Percentiles rank a stretch among this genome's conserved stretches.
These are phyloP conservation scores for Leptosphaerulina australis DNA, from an alignment of 2,329 filamentous ascomycete species.

Conservation along the genomic window DNA sequence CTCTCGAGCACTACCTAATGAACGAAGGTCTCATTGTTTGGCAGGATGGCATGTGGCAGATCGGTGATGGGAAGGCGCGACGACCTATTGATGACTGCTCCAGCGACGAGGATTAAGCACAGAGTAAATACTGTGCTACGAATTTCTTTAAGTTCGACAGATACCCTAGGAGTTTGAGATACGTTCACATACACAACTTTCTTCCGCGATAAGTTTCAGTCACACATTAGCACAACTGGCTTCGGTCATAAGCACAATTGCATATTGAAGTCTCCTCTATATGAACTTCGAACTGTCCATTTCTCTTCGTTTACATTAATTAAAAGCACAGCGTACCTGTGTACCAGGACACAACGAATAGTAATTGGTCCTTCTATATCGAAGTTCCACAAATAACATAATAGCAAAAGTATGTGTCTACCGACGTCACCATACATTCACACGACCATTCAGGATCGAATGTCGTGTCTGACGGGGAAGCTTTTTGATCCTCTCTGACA, in stretches of 20 bases:
- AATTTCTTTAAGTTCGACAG: neutral
- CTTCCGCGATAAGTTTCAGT: neutral
- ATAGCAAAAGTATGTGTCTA: too few species aligned
- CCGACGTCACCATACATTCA: neutral
- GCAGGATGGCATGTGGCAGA: conserved; percentile 38
- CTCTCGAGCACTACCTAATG: conserved; percentile 49
- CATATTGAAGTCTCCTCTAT: too few species aligned
- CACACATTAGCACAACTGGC: neutral
- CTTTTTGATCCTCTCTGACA: neutral
- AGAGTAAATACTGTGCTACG: neutral
- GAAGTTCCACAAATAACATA: neutral
- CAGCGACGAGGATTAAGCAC: conserved; percentile 2
- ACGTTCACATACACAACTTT: neutral
- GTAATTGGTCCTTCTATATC: neutral
- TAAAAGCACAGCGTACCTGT: too few species aligned
- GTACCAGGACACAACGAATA: too few species aligned
- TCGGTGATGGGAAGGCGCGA: conserved; percentile 42
- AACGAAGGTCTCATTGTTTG: conserved; percentile 47
- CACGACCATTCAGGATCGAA: conserved; percentile 4
- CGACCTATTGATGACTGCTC: neutral
- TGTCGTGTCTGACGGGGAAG: conserved; percentile 5
- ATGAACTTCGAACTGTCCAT: too few species aligned
- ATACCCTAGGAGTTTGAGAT: conserved; percentile 9
- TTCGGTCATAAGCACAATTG: conserved; percentile 1
- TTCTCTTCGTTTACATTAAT: too few species aligned